Percentiles rank a stretch among this genome's conserved stretches.
Conservation (phyloP, 2,329 filamentous ascomycete genomes). For the Sarocladium kiliense region DNA sequence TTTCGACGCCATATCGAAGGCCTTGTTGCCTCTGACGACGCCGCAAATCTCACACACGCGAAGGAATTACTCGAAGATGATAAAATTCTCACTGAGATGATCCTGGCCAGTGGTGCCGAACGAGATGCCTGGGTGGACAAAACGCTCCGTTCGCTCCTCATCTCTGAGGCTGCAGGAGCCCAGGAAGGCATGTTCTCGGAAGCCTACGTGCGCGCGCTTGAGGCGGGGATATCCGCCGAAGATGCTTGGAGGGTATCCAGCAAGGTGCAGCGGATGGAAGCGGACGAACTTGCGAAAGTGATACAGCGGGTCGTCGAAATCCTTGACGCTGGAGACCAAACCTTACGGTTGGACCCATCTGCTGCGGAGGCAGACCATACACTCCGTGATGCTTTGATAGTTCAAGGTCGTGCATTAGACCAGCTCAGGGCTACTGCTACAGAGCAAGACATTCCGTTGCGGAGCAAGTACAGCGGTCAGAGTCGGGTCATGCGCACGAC, state of each 20-base stretch:
- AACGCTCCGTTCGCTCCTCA: slow-evolving; percentile 44
- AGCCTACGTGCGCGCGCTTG: slow-evolving; percentile 58
- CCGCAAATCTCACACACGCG: slow-evolving; percentile 36
- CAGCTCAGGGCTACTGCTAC: slow-evolving; percentile 24
- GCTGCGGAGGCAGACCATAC: slow-evolving; percentile 25
- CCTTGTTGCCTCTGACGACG: slow-evolving; percentile 32
- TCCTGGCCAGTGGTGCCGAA: slow-evolving; percentile 25
- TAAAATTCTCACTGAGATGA: slow-evolving; percentile 41
- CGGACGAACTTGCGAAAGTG: slow-evolving; percentile 20
- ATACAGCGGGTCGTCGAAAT: slow-evolving; percentile 21
- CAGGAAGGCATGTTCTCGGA: slow-evolving; percentile 39
- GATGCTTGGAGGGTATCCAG: slow-evolving; percentile 50
- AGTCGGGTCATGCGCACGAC: slow-evolving; percentile 69
- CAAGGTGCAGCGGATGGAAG: slow-evolving; percentile 52
- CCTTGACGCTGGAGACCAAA: slow-evolving; percentile 30
- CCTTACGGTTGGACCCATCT: slow-evolving; percentile 27
- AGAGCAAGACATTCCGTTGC: slow-evolving; percentile 46
- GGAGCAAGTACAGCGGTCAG: slow-evolving; percentile 70
- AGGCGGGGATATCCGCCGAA: slow-evolving; percentile 47
- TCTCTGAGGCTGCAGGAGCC: slow-evolving; percentile 34
- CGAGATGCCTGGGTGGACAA: slow-evolving; percentile 32
- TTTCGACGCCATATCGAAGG: slow-evolving; percentile 54
- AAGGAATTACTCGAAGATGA: slow-evolving; percentile 55
- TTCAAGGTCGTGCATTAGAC: slow-evolving; percentile 6
- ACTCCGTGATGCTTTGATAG: slow-evolving; percentile 15